These are phyloP conservation scores for Schizothecium vesticola DNA, from an alignment of 495 filamentous ascomycete species.

Conservation along the genomic window DNA sequence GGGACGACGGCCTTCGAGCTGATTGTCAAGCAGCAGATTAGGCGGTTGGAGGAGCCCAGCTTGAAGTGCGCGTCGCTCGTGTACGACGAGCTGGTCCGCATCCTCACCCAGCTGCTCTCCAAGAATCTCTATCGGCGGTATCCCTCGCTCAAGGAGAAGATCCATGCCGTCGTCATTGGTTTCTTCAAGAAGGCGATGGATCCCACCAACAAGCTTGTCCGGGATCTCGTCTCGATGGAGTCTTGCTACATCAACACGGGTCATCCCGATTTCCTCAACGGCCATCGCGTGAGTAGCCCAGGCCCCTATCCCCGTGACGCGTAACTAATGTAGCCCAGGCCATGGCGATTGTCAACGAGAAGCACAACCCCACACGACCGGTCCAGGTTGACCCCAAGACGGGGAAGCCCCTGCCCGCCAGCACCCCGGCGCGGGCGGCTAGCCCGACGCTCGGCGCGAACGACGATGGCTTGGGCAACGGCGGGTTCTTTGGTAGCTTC, in stretches of 20 bases:
- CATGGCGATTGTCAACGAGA: constrained; percentile 96
- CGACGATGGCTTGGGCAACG: constrained; percentile 49
- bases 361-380: constrained; percentile 71
- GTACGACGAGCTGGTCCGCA: constrained; percentile 96
- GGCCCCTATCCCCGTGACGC: neutral
- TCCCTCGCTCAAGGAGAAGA: constrained; percentile 90
- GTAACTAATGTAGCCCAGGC: constrained; percentile 46
- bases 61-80: constrained; percentile 94
- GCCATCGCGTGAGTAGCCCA: constrained; percentile 61
- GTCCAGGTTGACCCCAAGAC: constrained; percentile 99
- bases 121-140: constrained; percentile 92
- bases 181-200: constrained; percentile 99
- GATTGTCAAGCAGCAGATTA: constrained; percentile 98
- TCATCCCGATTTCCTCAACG: constrained; percentile 96
- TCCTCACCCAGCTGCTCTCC: constrained; percentile 80
- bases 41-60: constrained; percentile 91
- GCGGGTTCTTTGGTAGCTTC: constrained; percentile 94
- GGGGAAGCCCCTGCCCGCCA: constrained; percentile 80
- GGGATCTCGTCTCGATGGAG: constrained; percentile 91
- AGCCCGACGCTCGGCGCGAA: constrained; percentile 56
- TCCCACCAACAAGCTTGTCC: constrained; percentile 94
- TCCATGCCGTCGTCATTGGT: constrained; percentile 84
- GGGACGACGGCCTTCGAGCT: constrained; percentile 96
- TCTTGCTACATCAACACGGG: constrained; percentile 97
- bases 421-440: constrained; percentile 59